Evolutionary conservation across 2,329 filamentous ascomycete species (phyloP).

Genomic region (Herpotrichia juniperi): DNA sequence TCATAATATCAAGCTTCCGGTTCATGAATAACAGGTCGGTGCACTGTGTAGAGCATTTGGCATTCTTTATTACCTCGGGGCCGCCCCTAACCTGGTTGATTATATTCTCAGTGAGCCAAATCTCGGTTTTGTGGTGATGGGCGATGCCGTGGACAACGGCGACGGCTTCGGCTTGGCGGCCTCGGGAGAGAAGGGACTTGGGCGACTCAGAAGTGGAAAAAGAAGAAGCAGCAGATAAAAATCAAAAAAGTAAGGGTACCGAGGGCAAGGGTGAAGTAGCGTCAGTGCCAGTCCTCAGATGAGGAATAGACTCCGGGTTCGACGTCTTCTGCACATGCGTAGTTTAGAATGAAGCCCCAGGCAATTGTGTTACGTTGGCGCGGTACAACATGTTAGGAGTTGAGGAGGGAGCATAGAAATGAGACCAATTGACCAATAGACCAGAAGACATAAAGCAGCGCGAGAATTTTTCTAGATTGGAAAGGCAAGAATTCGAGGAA

Average conservation of each 20-base stretch:
- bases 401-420: constrained; percentile 55
- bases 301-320: constrained; percentile 43
- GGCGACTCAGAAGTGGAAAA: constrained; percentile 65
- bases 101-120: constrained; percentile 70
- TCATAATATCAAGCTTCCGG: constrained; percentile 56
- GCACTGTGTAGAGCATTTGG: constrained; percentile 69
- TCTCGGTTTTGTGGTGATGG: constrained; percentile 32
- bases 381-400: too few relatives aligned
- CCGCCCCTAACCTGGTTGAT: constrained; percentile 60
- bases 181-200: constrained; percentile 63
- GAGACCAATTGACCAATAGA: constrained; percentile 51
- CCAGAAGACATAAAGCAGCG: constrained; percentile 61
- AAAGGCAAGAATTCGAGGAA: constrained; percentile 62
- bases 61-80: constrained; percentile 47
- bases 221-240: constrained; percentile 60
- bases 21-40: constrained; percentile 67
- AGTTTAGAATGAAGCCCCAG: constrained; percentile 60
- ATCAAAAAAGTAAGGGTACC: constrained; percentile 48
- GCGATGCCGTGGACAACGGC: constrained; percentile 44
- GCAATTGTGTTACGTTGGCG: constrained; percentile 58
- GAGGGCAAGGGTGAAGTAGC: constrained; percentile 51
- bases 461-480: constrained; percentile 59
- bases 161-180: constrained; percentile 59
- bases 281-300: constrained; percentile 52
- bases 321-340: constrained; percentile 52